Conservation (phyloP, 2,329 filamentous ascomycete genomes). For the Venturia oleaginea region DNA sequence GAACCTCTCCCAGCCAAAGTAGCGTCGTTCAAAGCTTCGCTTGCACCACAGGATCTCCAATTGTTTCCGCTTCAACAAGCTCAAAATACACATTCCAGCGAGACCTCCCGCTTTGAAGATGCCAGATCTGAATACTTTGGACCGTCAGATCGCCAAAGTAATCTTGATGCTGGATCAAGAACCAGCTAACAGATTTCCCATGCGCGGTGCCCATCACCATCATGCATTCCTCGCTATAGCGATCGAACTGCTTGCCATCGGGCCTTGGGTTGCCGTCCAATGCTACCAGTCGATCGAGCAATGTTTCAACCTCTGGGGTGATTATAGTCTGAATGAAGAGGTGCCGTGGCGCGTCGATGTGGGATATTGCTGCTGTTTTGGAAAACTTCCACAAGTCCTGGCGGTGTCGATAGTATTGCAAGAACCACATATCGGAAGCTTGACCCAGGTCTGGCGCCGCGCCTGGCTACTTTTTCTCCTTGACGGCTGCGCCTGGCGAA, state of each 20-base stretch:
- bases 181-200: neutral
- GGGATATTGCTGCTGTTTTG: neutral
- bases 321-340: neutral
- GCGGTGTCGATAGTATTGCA: neutral
- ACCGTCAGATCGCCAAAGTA: neutral
- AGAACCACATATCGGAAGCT: neutral
- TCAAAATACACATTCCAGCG: neutral
- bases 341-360: neutral
- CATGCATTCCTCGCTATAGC: neutral
- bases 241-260: neutral
- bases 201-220: slow-evolving; percentile 1
- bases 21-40: neutral
- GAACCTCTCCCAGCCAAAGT: neutral
- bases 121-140: neutral
- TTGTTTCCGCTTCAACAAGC: neutral
- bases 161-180: slow-evolving; percentile 5
- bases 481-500: neutral
- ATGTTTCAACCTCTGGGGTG: neutral
- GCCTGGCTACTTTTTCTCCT: neutral
- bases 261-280: neutral
- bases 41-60: neutral
- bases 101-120: neutral
- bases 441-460: neutral
- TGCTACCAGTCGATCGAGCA: neutral
- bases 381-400: neutral